Base-by-base conservation (phyloP, 148 eudicot genomes). In the Rhododendron vialii region DNA sequence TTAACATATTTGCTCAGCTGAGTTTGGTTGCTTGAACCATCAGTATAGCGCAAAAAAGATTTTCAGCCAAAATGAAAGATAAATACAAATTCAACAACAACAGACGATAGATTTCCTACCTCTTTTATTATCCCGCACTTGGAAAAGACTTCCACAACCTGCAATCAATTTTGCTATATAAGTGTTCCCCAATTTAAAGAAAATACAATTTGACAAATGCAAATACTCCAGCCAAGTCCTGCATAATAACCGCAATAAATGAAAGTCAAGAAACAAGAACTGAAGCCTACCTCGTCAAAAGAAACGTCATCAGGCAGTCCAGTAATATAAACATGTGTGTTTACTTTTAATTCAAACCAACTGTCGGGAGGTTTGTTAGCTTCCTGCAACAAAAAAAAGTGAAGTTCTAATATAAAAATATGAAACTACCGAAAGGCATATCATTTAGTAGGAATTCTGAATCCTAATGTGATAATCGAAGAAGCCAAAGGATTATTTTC, bases 231-330 rank as follows among this genome's bases (percentile, higher is more conserved):
- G 18, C 47, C 41, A 84, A 11, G 75, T 8, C 47, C 61, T 55
- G 17, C 50, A 81, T n/a, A 80, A 69, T 22, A 78, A 3, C 76
- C 43, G 26, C 59, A 33, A 76, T 10, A 10, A 4, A 20, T 0
- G 30, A 43, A 59, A 65, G 43, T 22, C 17, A 36, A 82, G 36
- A 65, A 85, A 81, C 3, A 45, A 71, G 13, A 84, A 84, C 8
- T 43, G 45, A 17, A 53, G 84, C 93, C 84, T 85, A 95, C 99
- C 95, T 97, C 98, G 84, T 97, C 99, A 88, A 88, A 88, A 86
- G 99, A 94, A 85, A 93, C 96, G 90, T 97, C 98, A 28, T 94
- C 98, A 10, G 99, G 99, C 91, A 97, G 88, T 36, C 99, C 99
- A 63, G 94, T 93, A 82, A 97, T 96, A 81, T 97, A 97, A 81